Base-by-base conservation (phyloP, 305 asterid genomes). In the Fraxinus paxiana region DNA sequence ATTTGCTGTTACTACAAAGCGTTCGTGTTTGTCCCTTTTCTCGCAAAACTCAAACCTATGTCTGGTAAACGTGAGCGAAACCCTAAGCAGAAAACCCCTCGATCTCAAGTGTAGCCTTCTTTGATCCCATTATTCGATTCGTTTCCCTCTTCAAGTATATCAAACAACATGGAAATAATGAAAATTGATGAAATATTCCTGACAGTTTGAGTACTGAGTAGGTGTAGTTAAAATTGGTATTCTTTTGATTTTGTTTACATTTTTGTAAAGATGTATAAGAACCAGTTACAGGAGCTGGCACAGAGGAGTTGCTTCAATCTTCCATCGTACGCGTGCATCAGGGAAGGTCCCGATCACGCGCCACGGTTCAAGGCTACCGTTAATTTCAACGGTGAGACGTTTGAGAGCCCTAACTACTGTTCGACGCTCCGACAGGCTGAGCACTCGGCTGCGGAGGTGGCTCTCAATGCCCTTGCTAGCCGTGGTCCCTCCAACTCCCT, bases 321-420 rank as follows among this genome's bases (percentile, higher is more conserved):
- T 74, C 91, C 91, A 38, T 86, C 91, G 59, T 88, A 88, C 77
- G 43, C 87, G 65, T 88, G 90, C 75, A 82, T 88, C 65, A 82
- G 91, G 56, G 91, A 88, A 86, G 91, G 91, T 61, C 91, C 91
- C 61, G 91, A 88, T 85, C 91, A 88, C 83, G 90, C 90, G 82
- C 91, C 91, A 79, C 83, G 90, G 46, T 88, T 88, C 38, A 88
- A 88, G 80, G 87, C 91, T 24, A 82, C 89, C 33, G 91, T 88
- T 61, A 88, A 88, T 61, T 88, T 88, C 76, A 88, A 87, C 79
- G 91, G 90, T 18, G 91, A 88, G 80, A 84, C 84, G n/a, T 88
- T 87, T 84, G 91, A 88, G 87, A 87, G 88, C 61, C 90, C 91
- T 12, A 82, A 78, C 22, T 87, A 81, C 79, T 88, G 91, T 61